Conservation (phyloP, 257 asterid species). For the Marsdenia floribunda region DNA sequence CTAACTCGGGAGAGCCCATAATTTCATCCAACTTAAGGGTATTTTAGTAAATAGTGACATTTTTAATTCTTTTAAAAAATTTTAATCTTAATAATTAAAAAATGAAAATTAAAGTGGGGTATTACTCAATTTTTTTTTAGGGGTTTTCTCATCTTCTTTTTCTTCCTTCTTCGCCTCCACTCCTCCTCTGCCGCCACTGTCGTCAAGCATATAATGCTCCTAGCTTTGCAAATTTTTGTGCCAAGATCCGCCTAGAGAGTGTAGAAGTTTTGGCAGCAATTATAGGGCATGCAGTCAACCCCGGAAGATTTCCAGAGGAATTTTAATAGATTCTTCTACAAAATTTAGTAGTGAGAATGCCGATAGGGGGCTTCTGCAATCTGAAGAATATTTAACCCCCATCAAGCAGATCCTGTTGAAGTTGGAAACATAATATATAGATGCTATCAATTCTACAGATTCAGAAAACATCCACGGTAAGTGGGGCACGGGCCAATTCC, state of each 20-base stretch:
- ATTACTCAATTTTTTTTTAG: too few species aligned
- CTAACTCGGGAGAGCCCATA: too few species aligned
- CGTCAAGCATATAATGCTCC: neutral
- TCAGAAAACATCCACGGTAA: constrained; percentile 32
- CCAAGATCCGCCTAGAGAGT: constrained; percentile 46
- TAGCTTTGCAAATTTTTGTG: constrained; percentile 10
- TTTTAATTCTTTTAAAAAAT: too few species aligned
- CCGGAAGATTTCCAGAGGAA: constrained; percentile 80
- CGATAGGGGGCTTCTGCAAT: constrained; percentile 24
- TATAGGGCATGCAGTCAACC: constrained; percentile 48
- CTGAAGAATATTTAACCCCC: constrained; percentile 29
- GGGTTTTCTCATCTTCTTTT: too few species aligned
- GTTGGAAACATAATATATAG: constrained; percentile 22
- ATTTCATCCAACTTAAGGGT: too few species aligned
- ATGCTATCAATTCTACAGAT: constrained; percentile 23
- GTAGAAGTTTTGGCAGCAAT: constrained; percentile 50
- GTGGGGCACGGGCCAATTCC: constrained; percentile 44
- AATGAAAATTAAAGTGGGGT: too few species aligned
- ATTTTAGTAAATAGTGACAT: too few species aligned
- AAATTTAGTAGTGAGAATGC: constrained; percentile 30
- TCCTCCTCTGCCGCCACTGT: too few species aligned
- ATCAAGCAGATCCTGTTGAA: constrained; percentile 28
- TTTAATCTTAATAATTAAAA: too few species aligned
- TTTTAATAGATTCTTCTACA: constrained; percentile 47
- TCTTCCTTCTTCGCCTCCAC: too few species aligned